These are phyloP conservation scores for Plasmodium malariae DNA, from an alignment of 169 alveolate species.

Conservation along the genomic window DNA sequence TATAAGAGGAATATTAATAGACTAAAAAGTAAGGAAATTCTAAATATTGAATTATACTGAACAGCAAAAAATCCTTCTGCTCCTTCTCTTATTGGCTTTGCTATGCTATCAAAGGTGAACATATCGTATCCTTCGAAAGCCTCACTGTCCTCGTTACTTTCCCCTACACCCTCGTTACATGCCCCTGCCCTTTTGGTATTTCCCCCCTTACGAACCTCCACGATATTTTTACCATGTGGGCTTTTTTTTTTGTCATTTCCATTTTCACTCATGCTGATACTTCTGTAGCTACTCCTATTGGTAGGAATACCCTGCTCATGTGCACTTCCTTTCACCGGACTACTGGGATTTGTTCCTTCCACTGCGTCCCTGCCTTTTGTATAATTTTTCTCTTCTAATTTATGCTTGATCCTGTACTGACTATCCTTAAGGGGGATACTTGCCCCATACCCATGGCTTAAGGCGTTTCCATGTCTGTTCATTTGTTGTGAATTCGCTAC, in stretches of 20 bases:
- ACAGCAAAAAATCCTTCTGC: constrained; percentile 91
- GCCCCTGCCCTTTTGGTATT: not conserved
- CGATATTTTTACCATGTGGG: not conserved
- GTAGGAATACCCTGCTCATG: too few species aligned
- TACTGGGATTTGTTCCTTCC: too few species aligned
- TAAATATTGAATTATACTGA: constrained; percentile 87
- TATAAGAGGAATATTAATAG: constrained; percentile 79
- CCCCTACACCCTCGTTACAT: not conserved
- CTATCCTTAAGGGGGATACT: not conserved
- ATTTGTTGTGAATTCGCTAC: not conserved
- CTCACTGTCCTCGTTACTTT: not conserved
- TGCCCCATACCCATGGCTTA: not conserved
- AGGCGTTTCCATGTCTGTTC: not conserved
- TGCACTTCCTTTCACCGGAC: too few species aligned
- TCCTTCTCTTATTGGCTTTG: constrained; percentile 89
- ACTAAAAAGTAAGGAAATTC: constrained; percentile 82
- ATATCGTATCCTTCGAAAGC: constrained; percentile 35
- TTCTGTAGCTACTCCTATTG: not conserved
- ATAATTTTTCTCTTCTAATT: too few species aligned
- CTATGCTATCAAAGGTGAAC: constrained; percentile 74
- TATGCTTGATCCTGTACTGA: too few species aligned
- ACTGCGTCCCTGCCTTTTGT: too few species aligned
- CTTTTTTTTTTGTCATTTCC: not conserved
- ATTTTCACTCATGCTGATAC: not conserved
- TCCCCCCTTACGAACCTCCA: not conserved